Evolutionary conservation across 2,329 filamentous ascomycete genomes (phyloP).

Genomic region (Scleromitrula shiraiana): DNA sequence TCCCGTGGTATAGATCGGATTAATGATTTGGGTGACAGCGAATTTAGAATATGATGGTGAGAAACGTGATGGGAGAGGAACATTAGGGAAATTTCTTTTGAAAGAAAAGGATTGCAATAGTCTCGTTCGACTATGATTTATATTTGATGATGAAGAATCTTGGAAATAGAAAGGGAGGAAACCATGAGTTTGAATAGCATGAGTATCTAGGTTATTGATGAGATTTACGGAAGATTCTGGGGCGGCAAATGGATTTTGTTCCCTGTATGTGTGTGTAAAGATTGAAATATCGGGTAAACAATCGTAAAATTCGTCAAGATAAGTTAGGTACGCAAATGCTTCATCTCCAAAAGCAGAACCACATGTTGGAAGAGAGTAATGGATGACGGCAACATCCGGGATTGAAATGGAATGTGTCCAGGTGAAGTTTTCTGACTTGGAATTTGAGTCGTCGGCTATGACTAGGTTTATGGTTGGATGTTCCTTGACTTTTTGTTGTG

Average conservation of each 20-base stretch:
- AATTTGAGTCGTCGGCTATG: neutral
- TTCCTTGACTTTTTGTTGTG: too few species aligned
- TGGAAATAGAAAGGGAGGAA: conserved; percentile 2
- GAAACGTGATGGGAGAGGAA: neutral
- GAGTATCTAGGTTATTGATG: neutral
- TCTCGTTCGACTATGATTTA: neutral
- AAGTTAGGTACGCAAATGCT: neutral
- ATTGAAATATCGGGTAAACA: neutral
- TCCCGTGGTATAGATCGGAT: neutral
- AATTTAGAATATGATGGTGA: neutral
- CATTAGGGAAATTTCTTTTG: neutral
- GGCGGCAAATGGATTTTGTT: neutral
- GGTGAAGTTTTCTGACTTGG: neutral
- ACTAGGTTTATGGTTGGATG: neutral
- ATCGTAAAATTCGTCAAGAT: neutral
- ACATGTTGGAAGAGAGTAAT: neutral
- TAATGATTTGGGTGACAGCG: neutral
- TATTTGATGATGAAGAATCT: neutral
- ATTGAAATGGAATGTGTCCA: neutral
- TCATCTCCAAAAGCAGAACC: neutral
- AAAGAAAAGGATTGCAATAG: conserved; percentile 1
- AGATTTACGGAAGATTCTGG: neutral
- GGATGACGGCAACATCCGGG: neutral
- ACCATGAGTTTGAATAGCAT: neutral
- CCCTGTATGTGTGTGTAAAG: neutral